Evolutionary conservation across 2,329 filamentous ascomycete genomes (phyloP).

Genomic region (Ophiostoma australiae): DNA sequence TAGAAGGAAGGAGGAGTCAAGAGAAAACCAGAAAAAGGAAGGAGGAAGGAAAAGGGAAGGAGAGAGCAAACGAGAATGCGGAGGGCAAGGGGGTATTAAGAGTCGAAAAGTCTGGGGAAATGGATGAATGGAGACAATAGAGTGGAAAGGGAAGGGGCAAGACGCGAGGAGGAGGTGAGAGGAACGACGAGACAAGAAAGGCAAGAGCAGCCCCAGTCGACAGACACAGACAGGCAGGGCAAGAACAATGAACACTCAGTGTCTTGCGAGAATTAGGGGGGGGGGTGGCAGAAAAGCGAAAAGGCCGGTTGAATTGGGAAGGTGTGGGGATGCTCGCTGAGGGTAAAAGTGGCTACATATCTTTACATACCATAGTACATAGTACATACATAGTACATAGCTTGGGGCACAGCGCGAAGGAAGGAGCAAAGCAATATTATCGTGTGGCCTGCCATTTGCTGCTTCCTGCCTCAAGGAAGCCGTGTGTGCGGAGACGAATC

Average conservation of each 20-base stretch:
- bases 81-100: slow-evolving; percentile 16
- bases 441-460: neutral
- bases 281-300: slow-evolving; percentile 4
- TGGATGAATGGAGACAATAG: slow-evolving; percentile 15
- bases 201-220: slow-evolving; percentile 14
- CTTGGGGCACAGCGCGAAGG: neutral
- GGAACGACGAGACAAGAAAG: neutral
- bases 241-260: slow-evolving; percentile 7
- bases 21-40: neutral
- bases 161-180: neutral
- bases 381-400: no score
- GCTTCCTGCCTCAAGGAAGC: no score
- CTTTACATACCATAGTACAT: no score
- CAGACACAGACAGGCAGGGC: no score
- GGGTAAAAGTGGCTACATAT: neutral
- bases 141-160: slow-evolving; percentile 1
- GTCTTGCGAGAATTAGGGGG: slow-evolving; percentile 16
- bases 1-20: neutral
- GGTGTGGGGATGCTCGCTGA: slow-evolving; percentile 27
- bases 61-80: slow-evolving; percentile 7
- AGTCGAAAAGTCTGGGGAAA: slow-evolving; percentile 21
- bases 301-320: slow-evolving; percentile 22
- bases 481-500: neutral
- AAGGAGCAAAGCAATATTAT: slow-evolving; percentile 17
- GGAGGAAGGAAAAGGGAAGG: slow-evolving; percentile 1